Evolutionary conservation across 1,284 basidiomycete genomes (phyloP).

Genomic region (Coriolopsis trogii): DNA sequence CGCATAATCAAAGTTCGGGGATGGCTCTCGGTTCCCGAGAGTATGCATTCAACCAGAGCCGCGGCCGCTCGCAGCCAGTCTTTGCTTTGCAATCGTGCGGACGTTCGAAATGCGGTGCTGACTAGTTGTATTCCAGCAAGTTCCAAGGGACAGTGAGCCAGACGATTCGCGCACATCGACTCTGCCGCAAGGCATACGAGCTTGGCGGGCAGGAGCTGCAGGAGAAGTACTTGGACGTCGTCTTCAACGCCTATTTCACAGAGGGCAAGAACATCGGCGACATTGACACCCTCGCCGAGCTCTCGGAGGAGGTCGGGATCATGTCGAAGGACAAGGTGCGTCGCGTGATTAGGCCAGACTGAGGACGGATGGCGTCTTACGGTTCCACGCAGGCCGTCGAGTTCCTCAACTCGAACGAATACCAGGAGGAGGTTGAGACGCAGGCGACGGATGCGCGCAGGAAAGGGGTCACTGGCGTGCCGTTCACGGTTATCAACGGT

Average conservation of each 20-base stretch:
- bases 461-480: slow-evolving; percentile 79
- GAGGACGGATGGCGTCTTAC: slow-evolving; percentile 8
- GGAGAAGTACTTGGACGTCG: slow-evolving; percentile 51
- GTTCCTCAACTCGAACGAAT: slow-evolving; percentile 72
- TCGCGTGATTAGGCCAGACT: neutral
- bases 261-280: slow-evolving; percentile 68
- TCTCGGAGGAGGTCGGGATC: slow-evolving; percentile 60
- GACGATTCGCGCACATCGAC: slow-evolving; percentile 71
- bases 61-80: too few species aligned
- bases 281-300: slow-evolving; percentile 57
- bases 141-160: slow-evolving; percentile 65
- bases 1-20: too few species aligned
- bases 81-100: too few species aligned
- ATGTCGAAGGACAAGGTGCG: slow-evolving; percentile 66
- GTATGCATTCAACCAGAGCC: too few species aligned
- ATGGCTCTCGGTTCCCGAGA: too few species aligned
- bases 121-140: slow-evolving; percentile 32
- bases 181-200: slow-evolving; percentile 71
- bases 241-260: slow-evolving; percentile 73
- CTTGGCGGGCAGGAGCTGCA: slow-evolving; percentile 69
- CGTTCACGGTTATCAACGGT: slow-evolving; percentile 78
- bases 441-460: slow-evolving; percentile 68
- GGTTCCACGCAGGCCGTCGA: slow-evolving; percentile 37
- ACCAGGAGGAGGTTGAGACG: slow-evolving; percentile 67
- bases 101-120: too few species aligned